These are phyloP conservation scores for Candida piceae DNA, from an alignment of 805 yeast genomes.

Conservation along the genomic window DNA sequence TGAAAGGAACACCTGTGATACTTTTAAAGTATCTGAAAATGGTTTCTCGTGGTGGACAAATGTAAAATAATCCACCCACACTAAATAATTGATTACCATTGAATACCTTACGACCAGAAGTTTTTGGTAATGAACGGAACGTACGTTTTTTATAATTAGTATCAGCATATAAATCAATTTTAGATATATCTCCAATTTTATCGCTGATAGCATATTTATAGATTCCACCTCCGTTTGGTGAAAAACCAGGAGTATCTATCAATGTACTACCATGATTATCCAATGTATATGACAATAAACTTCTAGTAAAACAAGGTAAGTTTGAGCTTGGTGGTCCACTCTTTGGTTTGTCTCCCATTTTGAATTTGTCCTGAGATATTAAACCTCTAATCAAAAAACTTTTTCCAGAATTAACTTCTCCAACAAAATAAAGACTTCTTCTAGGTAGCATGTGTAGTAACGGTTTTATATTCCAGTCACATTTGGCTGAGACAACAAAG, in stretches of 20 bases:
- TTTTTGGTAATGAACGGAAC: not conserved
- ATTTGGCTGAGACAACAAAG: slow-evolving; percentile 44
- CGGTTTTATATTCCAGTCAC: slow-evolving; percentile 45
- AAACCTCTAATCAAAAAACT: slow-evolving; percentile 53
- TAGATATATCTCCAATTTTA: slow-evolving; percentile 1
- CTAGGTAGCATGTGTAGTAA: slow-evolving; percentile 35
- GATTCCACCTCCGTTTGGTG: slow-evolving; percentile 24
- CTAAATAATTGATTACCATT: slow-evolving; percentile 29
- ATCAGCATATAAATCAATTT: slow-evolving; percentile 7
- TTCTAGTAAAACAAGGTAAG: slow-evolving; percentile 72
- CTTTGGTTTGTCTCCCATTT: slow-evolving; percentile 20
- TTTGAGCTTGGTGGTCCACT: slow-evolving; percentile 44
- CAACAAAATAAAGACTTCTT: slow-evolving; percentile 47
- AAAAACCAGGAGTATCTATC: slow-evolving; percentile 47
- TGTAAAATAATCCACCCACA: slow-evolving; percentile 57
- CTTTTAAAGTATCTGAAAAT: slow-evolving; percentile 44
- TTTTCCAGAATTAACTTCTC: slow-evolving; percentile 68
- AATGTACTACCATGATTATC: slow-evolving; percentile 20
- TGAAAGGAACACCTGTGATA: slow-evolving; percentile 36
- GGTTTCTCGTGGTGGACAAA: slow-evolving; percentile 48
- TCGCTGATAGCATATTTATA: slow-evolving; percentile 23
- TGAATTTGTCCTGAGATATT: slow-evolving; percentile 14
- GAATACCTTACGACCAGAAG: slow-evolving; percentile 12
- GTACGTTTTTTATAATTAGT: slow-evolving; percentile 2
- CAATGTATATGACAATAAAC: slow-evolving; percentile 36